Base-by-base conservation (phyloP, 1,284 basidiomycete genomes). In the Tausonia pullulans region DNA sequence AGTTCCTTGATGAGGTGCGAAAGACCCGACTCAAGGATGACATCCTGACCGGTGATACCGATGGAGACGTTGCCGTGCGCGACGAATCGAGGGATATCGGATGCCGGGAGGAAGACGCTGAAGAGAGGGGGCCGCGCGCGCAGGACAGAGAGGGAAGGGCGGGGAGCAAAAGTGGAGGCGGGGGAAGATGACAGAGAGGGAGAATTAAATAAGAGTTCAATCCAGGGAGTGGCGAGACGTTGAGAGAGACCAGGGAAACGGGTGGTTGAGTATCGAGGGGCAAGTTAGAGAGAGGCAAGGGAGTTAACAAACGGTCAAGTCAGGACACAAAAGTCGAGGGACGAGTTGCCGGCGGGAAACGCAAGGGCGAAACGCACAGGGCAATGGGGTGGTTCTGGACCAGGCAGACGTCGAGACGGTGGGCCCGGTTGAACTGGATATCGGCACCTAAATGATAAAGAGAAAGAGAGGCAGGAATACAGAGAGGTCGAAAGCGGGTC, bases 51-150 rank as follows among this genome's bases (percentile, higher is more conserved):
- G n/a, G 77, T 78, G 68, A 78, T 77, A 59, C 77, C 77, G 57
- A 78, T 71, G 0, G 76, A 76, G 71, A 98, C 89, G 72, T 96
- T 91, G 63, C 95, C 95, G 75, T 97, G 92, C 44, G 92, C 96
- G 49, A 99, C 96, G 77, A 98, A 99, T 48, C 93, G 95, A 10
- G 95, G 95, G 69, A 99, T 99, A 74, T 99, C 96, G 7, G 90
- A 83, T 1, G 96, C 96, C 39, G 96, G 95, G 16, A 98, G 86
- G 78, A 99, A 98, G 45, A 99, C 89, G 27, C 93, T 95, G 74
- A 7, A 11, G n/a, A n/a, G 27, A 10, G n/a, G 46, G 48, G 27
- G 58, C 16, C 27, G 16, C 45, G 16, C 14, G 40, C 43, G 51
- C 48, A 52, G 41, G 43, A 48, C 16, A 27, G 52, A 40, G 45